Evolutionary conservation across 2,329 filamentous ascomycete genomes (phyloP).

Genomic region (Bipolaris victoriae): DNA sequence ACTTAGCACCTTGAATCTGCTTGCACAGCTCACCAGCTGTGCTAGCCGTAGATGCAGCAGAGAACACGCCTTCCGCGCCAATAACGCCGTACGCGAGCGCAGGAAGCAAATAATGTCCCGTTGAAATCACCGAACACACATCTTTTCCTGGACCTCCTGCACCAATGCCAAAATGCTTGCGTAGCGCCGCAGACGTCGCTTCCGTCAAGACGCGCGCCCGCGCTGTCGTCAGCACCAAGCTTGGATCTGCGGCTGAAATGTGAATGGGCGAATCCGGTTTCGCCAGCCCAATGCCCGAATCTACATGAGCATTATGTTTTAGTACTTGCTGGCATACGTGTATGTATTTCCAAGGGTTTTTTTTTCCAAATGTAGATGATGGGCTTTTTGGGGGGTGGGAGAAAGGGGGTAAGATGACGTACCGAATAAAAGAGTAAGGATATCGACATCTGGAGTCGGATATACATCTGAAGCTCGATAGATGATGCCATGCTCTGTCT

Average conservation of each 20-base stretch:
- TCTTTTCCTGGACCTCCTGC: constrained; percentile 53
- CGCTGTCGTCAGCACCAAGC: constrained; percentile 61
- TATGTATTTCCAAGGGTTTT: too few species aligned
- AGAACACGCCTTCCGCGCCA: constrained; percentile 65
- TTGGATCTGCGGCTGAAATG: constrained; percentile 62
- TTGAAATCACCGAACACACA: constrained; percentile 63
- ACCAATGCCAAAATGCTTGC: constrained; percentile 61
- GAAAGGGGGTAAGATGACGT: constrained; percentile 13
- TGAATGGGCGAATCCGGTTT: constrained; percentile 62
- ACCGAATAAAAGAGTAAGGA: constrained; percentile 53
- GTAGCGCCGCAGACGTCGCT: constrained; percentile 62
- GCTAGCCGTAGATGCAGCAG: constrained; percentile 59
- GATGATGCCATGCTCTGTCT: constrained; percentile 36
- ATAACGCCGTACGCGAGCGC: constrained; percentile 63
- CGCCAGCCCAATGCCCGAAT: constrained; percentile 40
- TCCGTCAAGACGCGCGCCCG: constrained; percentile 57
- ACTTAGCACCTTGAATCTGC: constrained; percentile 53
- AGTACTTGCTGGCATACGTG: neutral
- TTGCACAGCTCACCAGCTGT: constrained; percentile 60
- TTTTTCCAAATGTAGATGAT: neutral
- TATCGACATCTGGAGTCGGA: constrained; percentile 47
- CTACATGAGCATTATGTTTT: constrained; percentile 17
- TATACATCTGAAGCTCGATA: constrained; percentile 43
- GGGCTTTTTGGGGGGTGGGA: neutral
- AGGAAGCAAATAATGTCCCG: constrained; percentile 62